Base-by-base conservation (phyloP, 2,329 filamentous ascomycete genomes). In the Coniochaeta prunicola region DNA sequence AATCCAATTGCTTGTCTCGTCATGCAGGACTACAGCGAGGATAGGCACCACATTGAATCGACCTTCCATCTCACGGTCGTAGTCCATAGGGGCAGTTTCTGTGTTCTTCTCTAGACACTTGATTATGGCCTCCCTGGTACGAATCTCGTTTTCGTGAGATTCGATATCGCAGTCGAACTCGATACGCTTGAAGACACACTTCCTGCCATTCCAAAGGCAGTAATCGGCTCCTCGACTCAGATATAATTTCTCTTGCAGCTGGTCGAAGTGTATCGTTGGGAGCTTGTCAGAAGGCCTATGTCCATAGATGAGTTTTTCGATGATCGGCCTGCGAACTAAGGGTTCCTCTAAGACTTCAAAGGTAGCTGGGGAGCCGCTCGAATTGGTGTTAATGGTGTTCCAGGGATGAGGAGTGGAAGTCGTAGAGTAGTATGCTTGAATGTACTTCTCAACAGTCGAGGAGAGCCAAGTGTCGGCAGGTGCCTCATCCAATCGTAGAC, bases 121-220 rank as follows among this genome's bases (percentile, higher is more conserved):
- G 24, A 48, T 48, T 21, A 48, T 48, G 42, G 53, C 34, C 38
- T 65, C 61, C 31, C 62, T 58, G 13, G 58, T 50, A 21, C 54
- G 60, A 15, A 65, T 64, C 56, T 64, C 63, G 8, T 34, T 50
- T 40, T 62, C 42, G 21, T 63, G 56, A 6, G 58, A 42, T 10
- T 58, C 48, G 28, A 62, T 40, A 42, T 65, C 61, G 33, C 57
- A 54, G 42, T 61, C 59, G 45, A 64, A 65, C 40, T 64, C 64
- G 55, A 65, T 65, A n/a, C 62, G 61, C 56, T 65, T 64, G 53
- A 65, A 65, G 38, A 64, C 61, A 34, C 61, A 63, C 30, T 59
- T 54, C 33, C 56, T 54, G 33, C 36, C 54, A 40, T 60, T 30
- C 62, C 61, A 64, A 2, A 28, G 56, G 54, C 59, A 64, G 5